Evolutionary conservation across 2,329 filamentous ascomycete species (phyloP), one percentile per base, ranked within the genome.

Genomic region (Ilyonectria sp.): DNA sequence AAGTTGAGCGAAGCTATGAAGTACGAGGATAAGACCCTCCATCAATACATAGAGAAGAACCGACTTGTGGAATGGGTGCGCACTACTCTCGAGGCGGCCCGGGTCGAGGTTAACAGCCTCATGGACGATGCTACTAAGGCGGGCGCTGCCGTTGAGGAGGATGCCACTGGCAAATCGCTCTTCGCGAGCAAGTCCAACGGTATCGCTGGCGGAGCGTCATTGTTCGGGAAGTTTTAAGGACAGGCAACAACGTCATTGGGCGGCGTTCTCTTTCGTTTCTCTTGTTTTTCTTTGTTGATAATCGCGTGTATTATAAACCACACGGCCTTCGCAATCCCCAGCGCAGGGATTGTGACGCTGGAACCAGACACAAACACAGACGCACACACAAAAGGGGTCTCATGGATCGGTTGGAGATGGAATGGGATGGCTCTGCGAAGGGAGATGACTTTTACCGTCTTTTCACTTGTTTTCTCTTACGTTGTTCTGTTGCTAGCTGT

Each of bases 1-100:
- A 91, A 90, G 64, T 87, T 97, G 65, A 82, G 91, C 31, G 88
- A 90, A 29, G 93, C 94, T 65, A 92, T 96, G 82, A 85, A 88
- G 64, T 86, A 86, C 64, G 94, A 97, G 80, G 92, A 95, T 76
- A 86, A 87, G 67, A 77, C 87, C 11, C 84, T 98, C 44, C 82
- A 85, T 58, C 85, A 86, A 57, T 90, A 90, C 76, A 85, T 96
- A 21, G 88, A 92, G 63, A 91, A 91, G 78, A 86, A 90, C 65
- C 86, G 90, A 43, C 86, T 97, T 11, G 89, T 90, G 7, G 86
- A 91, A 63, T 97, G 95, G 93, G 79, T 84, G 19, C 77, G 73
- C 10, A 79, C 79, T 13, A 79, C 81, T 7, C 78, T 81, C 23
- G 79, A 83, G 33, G 77, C 78, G 29, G 83, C 82, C 19, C 78